phyloP scores from a whole-genome alignment of 352 stramenopile species.

The Pythium sukuiense region DNA sequence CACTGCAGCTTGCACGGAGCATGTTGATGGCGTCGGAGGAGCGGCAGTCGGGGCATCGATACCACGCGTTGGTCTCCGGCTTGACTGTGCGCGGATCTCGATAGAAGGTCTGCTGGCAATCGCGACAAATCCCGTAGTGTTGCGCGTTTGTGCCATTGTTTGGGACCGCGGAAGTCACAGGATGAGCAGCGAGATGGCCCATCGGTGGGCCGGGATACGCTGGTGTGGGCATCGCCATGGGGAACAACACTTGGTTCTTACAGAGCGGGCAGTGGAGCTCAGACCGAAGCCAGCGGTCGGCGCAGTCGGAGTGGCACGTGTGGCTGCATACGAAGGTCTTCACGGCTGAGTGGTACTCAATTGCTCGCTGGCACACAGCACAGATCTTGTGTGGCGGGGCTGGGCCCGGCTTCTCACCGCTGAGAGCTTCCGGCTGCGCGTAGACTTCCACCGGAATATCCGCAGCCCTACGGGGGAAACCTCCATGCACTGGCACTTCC shows the following conservation, averaged over 20 bases:
- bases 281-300: slow-evolving; percentile 49
- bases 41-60: slow-evolving; percentile 61
- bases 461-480: slow-evolving; percentile 11
- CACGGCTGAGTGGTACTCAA: slow-evolving; percentile 37
- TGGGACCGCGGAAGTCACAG: slow-evolving; percentile 23
- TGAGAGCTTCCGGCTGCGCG: slow-evolving; percentile 4
- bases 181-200: slow-evolving; percentile 2
- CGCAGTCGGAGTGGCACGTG: slow-evolving; percentile 60
- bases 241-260: slow-evolving; percentile 61
- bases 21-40: slow-evolving; percentile 50
- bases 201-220: not conserved
- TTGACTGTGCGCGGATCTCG: slow-evolving; percentile 47
- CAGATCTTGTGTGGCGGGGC: slow-evolving; percentile 32
- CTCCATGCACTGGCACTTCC: slow-evolving; percentile 4
- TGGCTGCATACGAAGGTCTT: slow-evolving; percentile 65
- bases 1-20: slow-evolving; percentile 49
- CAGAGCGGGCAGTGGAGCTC: slow-evolving; percentile 58
- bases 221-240: slow-evolving; percentile 26
- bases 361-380: slow-evolving; percentile 35
- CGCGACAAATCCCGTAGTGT: slow-evolving; percentile 53
- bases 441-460: slow-evolving; percentile 22
- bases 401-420: not conserved
- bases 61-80: slow-evolving; percentile 69
- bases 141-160: slow-evolving; percentile 36
- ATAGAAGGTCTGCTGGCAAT: slow-evolving; percentile 68